These are phyloP conservation scores for Stemphylium lycopersici DNA, from an alignment of 2,329 filamentous ascomycete genomes.

Conservation along the genomic window DNA sequence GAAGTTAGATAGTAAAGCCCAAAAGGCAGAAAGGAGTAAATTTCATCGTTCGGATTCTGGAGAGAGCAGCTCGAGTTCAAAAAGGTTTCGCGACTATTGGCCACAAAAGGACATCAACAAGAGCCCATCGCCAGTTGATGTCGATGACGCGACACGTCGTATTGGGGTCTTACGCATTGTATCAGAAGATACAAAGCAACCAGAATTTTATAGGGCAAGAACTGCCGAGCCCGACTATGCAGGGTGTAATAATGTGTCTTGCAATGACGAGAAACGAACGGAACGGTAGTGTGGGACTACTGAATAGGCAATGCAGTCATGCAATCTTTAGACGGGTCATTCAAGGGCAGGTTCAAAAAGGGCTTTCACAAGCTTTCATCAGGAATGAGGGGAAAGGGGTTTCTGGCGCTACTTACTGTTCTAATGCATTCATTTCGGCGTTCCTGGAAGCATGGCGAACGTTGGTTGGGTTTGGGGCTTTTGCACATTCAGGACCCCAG, in stretches of 20 bases:
- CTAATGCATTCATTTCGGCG: background rate
- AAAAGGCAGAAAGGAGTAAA: background rate
- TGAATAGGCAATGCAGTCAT: no score
- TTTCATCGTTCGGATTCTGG: background rate
- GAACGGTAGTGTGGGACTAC: background rate
- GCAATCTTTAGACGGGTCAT: no score
- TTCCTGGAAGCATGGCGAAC: background rate
- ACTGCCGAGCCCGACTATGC: background rate
- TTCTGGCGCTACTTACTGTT: background rate
- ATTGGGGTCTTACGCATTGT: background rate
- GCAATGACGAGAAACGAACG: background rate
- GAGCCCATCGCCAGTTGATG: background rate
- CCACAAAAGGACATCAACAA: background rate
- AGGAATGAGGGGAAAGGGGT: no score
- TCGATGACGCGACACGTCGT: background rate
- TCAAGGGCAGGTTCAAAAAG: no score
- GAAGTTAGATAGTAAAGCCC: background rate
- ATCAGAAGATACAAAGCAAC: background rate
- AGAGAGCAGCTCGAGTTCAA: background rate
- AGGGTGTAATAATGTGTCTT: background rate
- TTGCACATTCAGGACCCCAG: background rate
- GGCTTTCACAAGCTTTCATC: no score
- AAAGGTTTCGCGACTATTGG: background rate
- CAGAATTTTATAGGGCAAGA: background rate
- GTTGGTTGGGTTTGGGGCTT: background rate